Conservation (phyloP, 2,329 filamentous ascomycete genomes). For the Nemania sp. region DNA sequence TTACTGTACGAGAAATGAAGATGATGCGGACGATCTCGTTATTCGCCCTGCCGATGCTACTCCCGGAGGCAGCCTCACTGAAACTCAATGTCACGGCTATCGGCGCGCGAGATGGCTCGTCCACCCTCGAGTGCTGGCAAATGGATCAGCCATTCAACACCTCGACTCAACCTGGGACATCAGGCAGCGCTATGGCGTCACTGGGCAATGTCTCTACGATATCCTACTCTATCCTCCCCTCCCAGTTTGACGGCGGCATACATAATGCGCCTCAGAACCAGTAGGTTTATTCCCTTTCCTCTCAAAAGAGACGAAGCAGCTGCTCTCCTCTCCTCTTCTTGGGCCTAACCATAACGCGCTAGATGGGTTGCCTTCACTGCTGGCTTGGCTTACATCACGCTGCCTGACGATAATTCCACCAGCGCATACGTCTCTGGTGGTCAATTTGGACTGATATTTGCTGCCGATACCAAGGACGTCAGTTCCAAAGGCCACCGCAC, state of each 20-base stretch:
- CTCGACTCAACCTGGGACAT: slow-evolving; percentile 50
- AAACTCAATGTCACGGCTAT: slow-evolving; percentile 57
- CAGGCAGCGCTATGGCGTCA: slow-evolving; percentile 47
- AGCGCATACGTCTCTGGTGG: slow-evolving; percentile 55
- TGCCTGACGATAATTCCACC: slow-evolving; percentile 51
- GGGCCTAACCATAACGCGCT: not conserved
- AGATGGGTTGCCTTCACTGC: slow-evolving; percentile 55
- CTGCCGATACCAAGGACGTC: slow-evolving; percentile 55
- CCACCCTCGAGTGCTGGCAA: slow-evolving; percentile 60
- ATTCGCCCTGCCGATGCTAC: slow-evolving; percentile 12
- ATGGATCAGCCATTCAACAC: slow-evolving; percentile 53
- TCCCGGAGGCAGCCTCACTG: slow-evolving; percentile 25
- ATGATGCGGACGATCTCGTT: slow-evolving; percentile 21
- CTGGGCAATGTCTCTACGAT: slow-evolving; percentile 53
- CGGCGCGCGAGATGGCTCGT: slow-evolving; percentile 51
- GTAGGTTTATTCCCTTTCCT: slow-evolving; percentile 45
- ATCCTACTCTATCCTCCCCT: slow-evolving; percentile 53
- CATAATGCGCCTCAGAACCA: slow-evolving; percentile 58
- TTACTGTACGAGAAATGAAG: not conserved
- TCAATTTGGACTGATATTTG: slow-evolving; percentile 57
- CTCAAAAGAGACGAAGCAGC: not conserved
- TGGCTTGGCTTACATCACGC: slow-evolving; percentile 57
- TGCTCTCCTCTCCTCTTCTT: not conserved
- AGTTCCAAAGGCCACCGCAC: slow-evolving; percentile 57
- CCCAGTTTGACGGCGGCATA: slow-evolving; percentile 54